phyloP scores from a whole-genome alignment of 768 basidiomycete species.

The Rhodosporidiobolus sp. region DNA sequence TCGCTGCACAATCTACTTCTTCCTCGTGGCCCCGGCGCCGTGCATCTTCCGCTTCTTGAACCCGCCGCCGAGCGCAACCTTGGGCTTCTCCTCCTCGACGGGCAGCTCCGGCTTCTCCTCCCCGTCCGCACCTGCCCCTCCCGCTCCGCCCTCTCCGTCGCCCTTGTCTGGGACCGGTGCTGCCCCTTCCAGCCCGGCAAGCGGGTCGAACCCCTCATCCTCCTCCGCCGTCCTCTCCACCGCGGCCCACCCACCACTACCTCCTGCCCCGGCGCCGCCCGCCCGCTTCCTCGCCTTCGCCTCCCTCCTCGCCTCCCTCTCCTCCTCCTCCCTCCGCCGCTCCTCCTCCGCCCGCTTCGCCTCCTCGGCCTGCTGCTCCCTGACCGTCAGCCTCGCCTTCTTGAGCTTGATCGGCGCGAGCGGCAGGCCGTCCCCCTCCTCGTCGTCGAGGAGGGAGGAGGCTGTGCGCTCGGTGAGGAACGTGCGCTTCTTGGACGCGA shows the following conservation, averaged over 20 bases:
- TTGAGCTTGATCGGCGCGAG: conserved; percentile 29
- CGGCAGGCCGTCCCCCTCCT: conserved; percentile 18
- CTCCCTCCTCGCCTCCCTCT: neutral
- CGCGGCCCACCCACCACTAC: conserved; percentile 1
- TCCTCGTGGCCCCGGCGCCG: neutral
- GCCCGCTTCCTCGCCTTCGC: no score
- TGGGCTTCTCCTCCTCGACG: conserved; percentile 1
- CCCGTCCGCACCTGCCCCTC: neutral
- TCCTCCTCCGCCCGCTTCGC: neutral
- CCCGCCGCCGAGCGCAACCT: neutral
- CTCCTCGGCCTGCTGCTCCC: conserved; percentile 24
- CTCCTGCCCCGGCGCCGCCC: no score
- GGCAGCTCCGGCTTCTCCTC: neutral
- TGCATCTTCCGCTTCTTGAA: conserved; percentile 40
- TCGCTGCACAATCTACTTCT: no score
- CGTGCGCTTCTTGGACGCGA: neutral
- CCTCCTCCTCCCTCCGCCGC: neutral
- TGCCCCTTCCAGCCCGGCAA: neutral
- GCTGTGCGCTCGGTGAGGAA: conserved; percentile 24
- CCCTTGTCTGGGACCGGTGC: neutral
- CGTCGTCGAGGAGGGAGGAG: neutral
- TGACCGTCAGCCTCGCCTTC: conserved; percentile 32
- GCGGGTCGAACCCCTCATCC: conserved; percentile 6
- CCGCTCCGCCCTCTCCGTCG: neutral
- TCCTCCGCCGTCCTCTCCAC: neutral